These are phyloP conservation scores for Penicillium aurantiogriseum DNA, from an alignment of 2,329 filamentous ascomycete species.

Conservation along the genomic window DNA sequence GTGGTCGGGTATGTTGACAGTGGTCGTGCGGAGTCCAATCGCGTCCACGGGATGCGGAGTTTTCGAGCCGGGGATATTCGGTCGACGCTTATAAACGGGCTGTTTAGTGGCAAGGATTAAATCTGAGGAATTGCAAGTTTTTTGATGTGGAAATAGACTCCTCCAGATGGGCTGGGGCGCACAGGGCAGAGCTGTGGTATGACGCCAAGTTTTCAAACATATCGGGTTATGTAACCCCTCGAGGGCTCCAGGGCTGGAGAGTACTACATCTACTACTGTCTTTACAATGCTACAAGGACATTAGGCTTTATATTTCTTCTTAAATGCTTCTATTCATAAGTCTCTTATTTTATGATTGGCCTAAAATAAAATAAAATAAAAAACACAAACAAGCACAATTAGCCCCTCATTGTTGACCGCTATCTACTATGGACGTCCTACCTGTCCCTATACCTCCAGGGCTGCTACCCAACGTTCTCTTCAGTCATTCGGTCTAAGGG, in stretches of 20 bases:
- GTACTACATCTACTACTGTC: not conserved
- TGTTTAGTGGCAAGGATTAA: too few relatives aligned
- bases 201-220: slow-evolving; percentile 20
- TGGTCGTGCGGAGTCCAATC: slow-evolving; percentile 3
- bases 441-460: not conserved
- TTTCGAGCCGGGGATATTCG: not conserved
- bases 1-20: not conserved
- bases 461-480: not conserved
- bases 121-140: not conserved
- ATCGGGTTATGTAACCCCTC: slow-evolving; percentile 9
- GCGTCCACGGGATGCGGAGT: slow-evolving; percentile 2
- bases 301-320: not conserved
- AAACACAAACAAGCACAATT: not conserved
- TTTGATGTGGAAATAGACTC: slow-evolving; percentile 1
- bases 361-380: not conserved
- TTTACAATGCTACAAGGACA: not conserved
- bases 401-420: slow-evolving; percentile 1
- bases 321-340: not conserved
- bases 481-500: not conserved
- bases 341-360: not conserved
- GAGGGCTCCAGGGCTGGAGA: not conserved
- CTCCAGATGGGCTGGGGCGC: not conserved
- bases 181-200: slow-evolving; percentile 13
- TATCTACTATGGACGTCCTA: not conserved
- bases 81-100: not conserved